These are phyloP conservation scores for Thermothielavioides terrestris DNA, from an alignment of 495 filamentous ascomycete species.

Conservation along the genomic window DNA sequence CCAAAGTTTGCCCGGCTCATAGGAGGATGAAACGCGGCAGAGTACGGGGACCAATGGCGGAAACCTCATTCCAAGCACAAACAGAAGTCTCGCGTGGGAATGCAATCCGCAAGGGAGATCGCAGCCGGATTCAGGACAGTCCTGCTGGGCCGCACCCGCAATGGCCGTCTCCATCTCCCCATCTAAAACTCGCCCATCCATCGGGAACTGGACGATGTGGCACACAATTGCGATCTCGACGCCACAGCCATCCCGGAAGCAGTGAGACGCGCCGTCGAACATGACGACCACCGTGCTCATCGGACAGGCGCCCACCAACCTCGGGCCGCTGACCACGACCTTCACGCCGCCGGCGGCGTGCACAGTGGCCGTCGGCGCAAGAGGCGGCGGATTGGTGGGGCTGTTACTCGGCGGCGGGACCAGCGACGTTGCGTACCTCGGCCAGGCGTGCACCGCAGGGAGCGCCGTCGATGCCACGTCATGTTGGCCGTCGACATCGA, in stretches of 20 bases:
- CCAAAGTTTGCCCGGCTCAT: background rate
- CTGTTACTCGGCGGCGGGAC: constrained; percentile 3
- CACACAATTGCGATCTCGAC: background rate
- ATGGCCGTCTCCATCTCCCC: background rate
- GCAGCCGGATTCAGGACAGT: background rate
- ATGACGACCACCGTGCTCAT: constrained; percentile 16
- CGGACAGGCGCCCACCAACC: constrained; percentile 22
- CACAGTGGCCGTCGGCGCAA: constrained; percentile 20
- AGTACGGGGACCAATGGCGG: background rate
- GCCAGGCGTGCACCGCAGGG: constrained; percentile 17
- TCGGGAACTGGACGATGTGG: background rate
- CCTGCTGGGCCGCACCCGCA: background rate
- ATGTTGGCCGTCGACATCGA: constrained; percentile 26
- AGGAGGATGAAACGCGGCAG: background rate
- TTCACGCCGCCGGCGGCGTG: constrained; percentile 27
- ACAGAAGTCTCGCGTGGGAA: background rate
- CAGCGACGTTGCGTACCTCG: constrained; percentile 14
- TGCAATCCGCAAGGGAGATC: constrained; percentile 2
- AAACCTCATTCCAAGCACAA: background rate
- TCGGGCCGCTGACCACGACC: constrained; percentile 30
- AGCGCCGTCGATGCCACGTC: constrained; percentile 18
- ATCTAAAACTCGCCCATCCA: constrained; percentile 3
- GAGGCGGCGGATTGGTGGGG: constrained; percentile 12
- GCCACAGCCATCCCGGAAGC: background rate
- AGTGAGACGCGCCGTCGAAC: background rate